Base-by-base conservation (phyloP, 176 grass and related monocot species). In the Poa annua region DNA sequence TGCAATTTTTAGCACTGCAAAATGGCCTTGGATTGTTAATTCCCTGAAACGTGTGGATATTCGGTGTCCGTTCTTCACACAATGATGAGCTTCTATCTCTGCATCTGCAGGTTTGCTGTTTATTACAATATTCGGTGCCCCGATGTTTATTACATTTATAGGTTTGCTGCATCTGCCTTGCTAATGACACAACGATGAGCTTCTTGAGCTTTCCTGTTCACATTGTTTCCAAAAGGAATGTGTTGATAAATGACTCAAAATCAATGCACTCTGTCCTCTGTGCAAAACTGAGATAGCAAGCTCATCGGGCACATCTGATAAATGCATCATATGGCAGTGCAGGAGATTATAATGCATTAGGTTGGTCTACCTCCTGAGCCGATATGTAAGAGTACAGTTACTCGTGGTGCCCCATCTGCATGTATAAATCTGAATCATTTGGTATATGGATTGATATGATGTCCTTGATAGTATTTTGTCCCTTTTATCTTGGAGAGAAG, bases 191-290 rank as follows among this genome's bases (percentile, higher is more conserved):
- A 96, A 99, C 32, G 96, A 99, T 24, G 93, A 99, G 67, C 96
- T 99, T 92, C 93, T n/a, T n/a, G n/a, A n/a, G n/a, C n/a, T n/a
- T n/a, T n/a, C 96, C 8, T 99, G 93, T 56, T 33, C 80, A 38
- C 93, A 99, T 75, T 95, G 83, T 77, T 99, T 99, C 85, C 96
- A 96, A 52, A 92, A 91, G 87, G 96, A 99, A 65, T 99, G 96
- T 63, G 93, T 99, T 59, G 96, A 99, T 80, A 99, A 96, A 93
- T 99, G 96, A 91, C 89, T 99, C 17, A 94, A 96, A 88, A 96
- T 94, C 66, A 99, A 92, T 81, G 96, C 96, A 4, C 86, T 92
- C 5, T 99, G 96, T 25, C 96, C 96, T 51, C 82, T 99, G 73
- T 99, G 96, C 93, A 99, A 96, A 86, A 83, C 86, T 63, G 96